A percentile compares a stretch with the other conserved stretches of the same genome.
phyloP scores from a whole-genome alignment of 75 land plant genomes.

The Sequoiadendron giganteum region DNA sequence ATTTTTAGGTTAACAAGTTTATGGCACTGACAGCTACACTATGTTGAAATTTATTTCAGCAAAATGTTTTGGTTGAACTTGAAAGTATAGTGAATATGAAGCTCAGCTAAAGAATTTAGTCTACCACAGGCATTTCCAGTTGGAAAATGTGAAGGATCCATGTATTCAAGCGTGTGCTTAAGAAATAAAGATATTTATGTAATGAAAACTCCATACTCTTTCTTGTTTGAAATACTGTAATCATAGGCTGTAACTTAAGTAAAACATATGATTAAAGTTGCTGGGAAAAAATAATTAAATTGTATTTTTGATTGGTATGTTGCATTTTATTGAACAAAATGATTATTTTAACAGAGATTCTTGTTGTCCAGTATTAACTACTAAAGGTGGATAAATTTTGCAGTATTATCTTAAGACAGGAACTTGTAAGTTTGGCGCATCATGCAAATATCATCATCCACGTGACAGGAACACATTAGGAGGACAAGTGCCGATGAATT shows the following conservation, averaged over 20 bases:
- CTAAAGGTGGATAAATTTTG: slow-evolving; percentile 1
- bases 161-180: background rate
- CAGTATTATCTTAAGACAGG: slow-evolving; percentile 65
- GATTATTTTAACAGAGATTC: background rate
- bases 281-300: no score
- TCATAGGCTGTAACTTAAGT: background rate
- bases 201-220: background rate
- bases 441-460: slow-evolving; percentile 65
- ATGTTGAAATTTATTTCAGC: background rate
- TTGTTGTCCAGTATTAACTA: background rate
- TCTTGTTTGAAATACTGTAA: background rate
- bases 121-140: background rate
- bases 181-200: background rate
- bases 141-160: background rate
- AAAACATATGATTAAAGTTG: background rate
- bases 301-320: background rate
- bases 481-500: slow-evolving; percentile 52
- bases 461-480: slow-evolving; percentile 29
- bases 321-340: background rate
- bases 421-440: slow-evolving; percentile 59
- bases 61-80: background rate
- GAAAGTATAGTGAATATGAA: background rate
- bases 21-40: background rate
- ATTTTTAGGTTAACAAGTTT: background rate
- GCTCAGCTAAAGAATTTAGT: background rate